Percentiles rank a stretch among this genome's conserved stretches.
Conservation (phyloP, 225 moss, liverwort and hornwort genomes). For the Polytrichum formosum region DNA sequence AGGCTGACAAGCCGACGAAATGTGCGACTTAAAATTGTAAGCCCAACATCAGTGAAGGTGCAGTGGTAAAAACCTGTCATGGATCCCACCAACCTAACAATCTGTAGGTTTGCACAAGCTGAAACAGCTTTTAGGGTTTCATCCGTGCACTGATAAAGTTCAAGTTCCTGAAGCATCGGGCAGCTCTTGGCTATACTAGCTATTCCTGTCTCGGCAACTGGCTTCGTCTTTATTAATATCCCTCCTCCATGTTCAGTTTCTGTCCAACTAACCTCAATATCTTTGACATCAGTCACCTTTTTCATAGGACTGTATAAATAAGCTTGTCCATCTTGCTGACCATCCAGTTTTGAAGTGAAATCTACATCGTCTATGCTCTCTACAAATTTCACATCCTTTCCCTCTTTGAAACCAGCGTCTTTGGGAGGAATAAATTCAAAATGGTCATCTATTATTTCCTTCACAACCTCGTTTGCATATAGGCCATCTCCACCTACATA, state of each 20-base stretch:
- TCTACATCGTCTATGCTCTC: slow-evolving; percentile 6
- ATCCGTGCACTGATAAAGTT: slow-evolving; percentile 58
- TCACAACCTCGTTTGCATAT: slow-evolving; percentile 22
- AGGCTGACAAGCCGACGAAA: slow-evolving; percentile 47
- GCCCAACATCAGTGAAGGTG: slow-evolving; percentile 56
- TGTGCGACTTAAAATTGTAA: slow-evolving; percentile 47
- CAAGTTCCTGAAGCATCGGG: slow-evolving; percentile 45
- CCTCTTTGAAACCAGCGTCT: not conserved
- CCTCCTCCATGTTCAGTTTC: slow-evolving; percentile 13
- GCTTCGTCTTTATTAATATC: slow-evolving; percentile 8
- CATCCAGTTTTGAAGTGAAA: not conserved
- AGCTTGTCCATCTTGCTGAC: not conserved
- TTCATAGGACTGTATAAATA: not conserved
- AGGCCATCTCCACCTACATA: slow-evolving; percentile 5
- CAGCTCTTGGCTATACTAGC: slow-evolving; percentile 35
- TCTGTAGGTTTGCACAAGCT: slow-evolving; percentile 48
- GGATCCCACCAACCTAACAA: slow-evolving; percentile 38
- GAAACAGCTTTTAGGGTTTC: slow-evolving; percentile 44
- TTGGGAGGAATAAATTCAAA: slow-evolving; percentile 30
- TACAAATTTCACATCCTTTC: slow-evolving; percentile 5
- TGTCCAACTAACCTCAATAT: slow-evolving; percentile 11
- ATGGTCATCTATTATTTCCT: slow-evolving; percentile 32
- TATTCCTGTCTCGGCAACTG: slow-evolving; percentile 30
- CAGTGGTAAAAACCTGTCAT: slow-evolving; percentile 38
- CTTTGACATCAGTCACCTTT: slow-evolving; percentile 4